Evolutionary conservation across 805 yeast genomes (phyloP), one percentile per base, ranked within the genome.

Genomic region (Myxozyma sirexii): DNA sequence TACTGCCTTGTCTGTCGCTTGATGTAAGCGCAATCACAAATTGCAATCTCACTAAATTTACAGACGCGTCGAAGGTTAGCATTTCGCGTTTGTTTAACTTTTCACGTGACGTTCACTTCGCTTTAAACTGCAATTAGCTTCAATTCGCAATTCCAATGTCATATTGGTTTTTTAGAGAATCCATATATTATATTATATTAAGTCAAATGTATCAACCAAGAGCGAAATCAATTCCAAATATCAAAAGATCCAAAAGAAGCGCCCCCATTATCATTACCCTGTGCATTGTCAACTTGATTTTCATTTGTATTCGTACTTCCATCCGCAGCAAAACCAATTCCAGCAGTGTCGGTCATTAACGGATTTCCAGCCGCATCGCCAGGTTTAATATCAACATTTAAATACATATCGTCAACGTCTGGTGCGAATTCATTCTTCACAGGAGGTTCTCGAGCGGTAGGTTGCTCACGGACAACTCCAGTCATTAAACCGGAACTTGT

Each of bases 401-500:
- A 19, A 42, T 24, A 41, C 39, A 42, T 21, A 33, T 33, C 29
- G 21, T 13, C 31, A 12, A 13, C 55, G 4, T 41, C 55, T 2
- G 23, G 19, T 7, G 37, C 27, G 7, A 31, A 33, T 23, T 43
- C 50, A 17, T 23, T 35, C 15, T 52, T 44, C 7, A 35, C 8
- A n/a, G 13, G n/a, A 35, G 38, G 29, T 15, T 21, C 48, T 39
- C n/a, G 46, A 15, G 23, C n/a, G 21, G 46, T 10, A 6, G 44
- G 24, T 12, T 39, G 51, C 29, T 48, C 58, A 13, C 58, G 53
- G 43, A 55, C 35, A 4, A 56, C 33, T 8, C 55, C 59, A 4
- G 50, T 50, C 62, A 61, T 57, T 8, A 61, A 17, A n/a, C 63
- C 57, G 12, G 57, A 51, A 17, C 57, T 55, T 7, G 59, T 38